phyloP scores from a whole-genome alignment of 768 basidiomycete species.

The Suillus fuscotomentosus region DNA sequence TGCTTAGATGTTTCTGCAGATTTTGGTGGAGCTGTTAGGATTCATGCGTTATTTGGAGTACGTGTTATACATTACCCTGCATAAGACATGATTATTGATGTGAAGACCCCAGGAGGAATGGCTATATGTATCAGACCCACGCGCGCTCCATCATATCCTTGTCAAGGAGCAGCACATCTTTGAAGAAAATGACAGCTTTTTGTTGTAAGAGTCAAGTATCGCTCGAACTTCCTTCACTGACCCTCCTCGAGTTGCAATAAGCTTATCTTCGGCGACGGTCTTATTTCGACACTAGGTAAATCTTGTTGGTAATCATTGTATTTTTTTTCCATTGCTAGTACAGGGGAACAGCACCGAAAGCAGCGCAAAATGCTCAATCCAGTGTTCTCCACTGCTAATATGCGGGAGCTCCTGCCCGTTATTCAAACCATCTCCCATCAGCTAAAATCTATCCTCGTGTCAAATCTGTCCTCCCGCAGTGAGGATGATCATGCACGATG shows the following conservation, averaged over 20 bases:
- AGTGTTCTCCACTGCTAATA: constrained; percentile 6
- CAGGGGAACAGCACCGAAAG: constrained; percentile 6
- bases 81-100: constrained; percentile 20
- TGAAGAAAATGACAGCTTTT: constrained; percentile 22
- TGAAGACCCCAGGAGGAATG: constrained; percentile 12
- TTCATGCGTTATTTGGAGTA: constrained; percentile 46
- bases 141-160: constrained; percentile 28
- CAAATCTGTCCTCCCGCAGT: background rate
- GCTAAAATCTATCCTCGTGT: background rate
- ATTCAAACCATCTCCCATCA: background rate
- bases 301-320: background rate
- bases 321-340: background rate
- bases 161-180: constrained; percentile 26
- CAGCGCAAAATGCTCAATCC: constrained; percentile 11
- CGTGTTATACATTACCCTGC: constrained; percentile 5
- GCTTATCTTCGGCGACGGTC: constrained; percentile 26
- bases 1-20: background rate
- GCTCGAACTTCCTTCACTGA: background rate
- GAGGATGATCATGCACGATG: background rate
- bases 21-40: background rate
- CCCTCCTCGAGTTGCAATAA: constrained; percentile 3
- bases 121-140: constrained; percentile 27
- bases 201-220: constrained; percentile 10
- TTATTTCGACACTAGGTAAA: constrained; percentile 26
- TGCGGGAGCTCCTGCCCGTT: constrained; percentile 7